A percentile compares a stretch with the other conserved stretches of the same genome.
These are phyloP conservation scores for Sanghuangporus weigelae DNA, from an alignment of 1,284 basidiomycete genomes.

Conservation along the genomic window DNA sequence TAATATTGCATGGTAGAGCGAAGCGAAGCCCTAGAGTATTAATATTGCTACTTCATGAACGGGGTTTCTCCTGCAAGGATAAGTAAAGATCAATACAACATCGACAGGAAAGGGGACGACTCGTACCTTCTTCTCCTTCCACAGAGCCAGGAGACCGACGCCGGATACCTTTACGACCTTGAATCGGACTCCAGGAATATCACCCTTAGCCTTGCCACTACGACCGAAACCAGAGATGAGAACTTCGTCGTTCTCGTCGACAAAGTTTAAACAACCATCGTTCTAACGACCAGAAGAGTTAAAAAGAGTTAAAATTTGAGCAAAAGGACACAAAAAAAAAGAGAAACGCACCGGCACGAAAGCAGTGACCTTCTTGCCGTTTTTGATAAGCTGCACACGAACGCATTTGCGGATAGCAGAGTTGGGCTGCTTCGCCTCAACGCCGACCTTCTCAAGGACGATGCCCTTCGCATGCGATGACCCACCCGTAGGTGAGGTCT, in stretches of 20 bases:
- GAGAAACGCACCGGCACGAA: slow-evolving; percentile 52
- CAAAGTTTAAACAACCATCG: slow-evolving; percentile 98
- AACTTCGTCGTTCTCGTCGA: slow-evolving; percentile 99
- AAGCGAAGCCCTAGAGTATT: slow-evolving; percentile 18
- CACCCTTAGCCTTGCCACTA: slow-evolving; percentile 98
- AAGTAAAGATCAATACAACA: slow-evolving; percentile 1
- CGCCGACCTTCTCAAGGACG: slow-evolving; percentile 97
- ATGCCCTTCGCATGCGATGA: slow-evolving; percentile 99
- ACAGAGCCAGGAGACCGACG: slow-evolving; percentile 94
- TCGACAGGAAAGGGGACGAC: not conserved
- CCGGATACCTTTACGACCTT: slow-evolving; percentile 99
- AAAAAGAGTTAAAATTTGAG: slow-evolving; percentile 11
- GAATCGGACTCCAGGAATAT: slow-evolving; percentile 97
- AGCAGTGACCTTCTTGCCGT: slow-evolving; percentile 99
- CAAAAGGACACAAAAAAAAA: not conserved
- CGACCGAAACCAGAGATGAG: slow-evolving; percentile 99
- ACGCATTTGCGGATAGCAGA: slow-evolving; percentile 99
- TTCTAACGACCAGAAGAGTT: slow-evolving; percentile 53
- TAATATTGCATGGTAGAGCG: slow-evolving; percentile 33
- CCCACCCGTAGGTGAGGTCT: slow-evolving; percentile 99
- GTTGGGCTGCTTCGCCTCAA: slow-evolving; percentile 98
- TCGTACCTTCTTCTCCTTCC: slow-evolving; percentile 97
- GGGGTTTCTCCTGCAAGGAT: slow-evolving; percentile 73
- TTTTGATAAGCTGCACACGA: slow-evolving; percentile 99
- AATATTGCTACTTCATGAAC: slow-evolving; percentile 72